Evolutionary conservation across 768 basidiomycete species (phyloP), one percentile per base, ranked within the genome.

Genomic region (Leccinum olivaceopallidum): DNA sequence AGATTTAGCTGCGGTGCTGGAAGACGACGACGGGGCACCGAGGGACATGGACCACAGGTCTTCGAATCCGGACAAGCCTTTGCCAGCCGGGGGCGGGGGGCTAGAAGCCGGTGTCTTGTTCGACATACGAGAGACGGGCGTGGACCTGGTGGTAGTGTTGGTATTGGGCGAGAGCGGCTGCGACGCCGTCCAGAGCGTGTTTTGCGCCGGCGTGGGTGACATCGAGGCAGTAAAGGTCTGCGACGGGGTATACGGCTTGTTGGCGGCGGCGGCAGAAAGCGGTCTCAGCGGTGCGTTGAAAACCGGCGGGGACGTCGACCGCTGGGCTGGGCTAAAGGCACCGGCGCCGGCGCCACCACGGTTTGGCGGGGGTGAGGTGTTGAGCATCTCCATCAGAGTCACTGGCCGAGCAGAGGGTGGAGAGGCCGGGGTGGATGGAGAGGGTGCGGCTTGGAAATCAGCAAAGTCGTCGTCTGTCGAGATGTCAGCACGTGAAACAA

Each of bases 11-110:
- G 61, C 16, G 42, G 79, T 62, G 36, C 57, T 66, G 14, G 79
- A 57, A 10, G 73, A 60, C 13, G 73, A 60, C 8, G 73, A 61
- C 10, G 44, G 44, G 8, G 77, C 65, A 30, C 88, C 89, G 39
- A 95, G 81, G 2, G 89, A 90, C 81, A 94, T 81, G 22, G 84
- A 83, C 91, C 92, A 97, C 64, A 97, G 73, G 71, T 97, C 95
- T 63, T 95, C 95, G 69, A 96, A 97, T 68, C 86, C 87, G 47
- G 59, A 82, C 76, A 59, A 72, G 68, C 39, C 85, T 66, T 68
- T 81, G 71, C 68, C 55, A 7, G 79, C 71, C 2, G 70, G 49
- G 16, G 67, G 49, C n/a, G 67, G 53, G 4, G 66, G 55, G 24
- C 63, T 52, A 4, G 73, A 64, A 20, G 52, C 20, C 6, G 64